A percentile compares a stretch with the other conserved stretches of the same genome.
Evolutionary conservation across 2,329 filamentous ascomycete species (phyloP).

Genomic region (Botryotinia calthae): DNA sequence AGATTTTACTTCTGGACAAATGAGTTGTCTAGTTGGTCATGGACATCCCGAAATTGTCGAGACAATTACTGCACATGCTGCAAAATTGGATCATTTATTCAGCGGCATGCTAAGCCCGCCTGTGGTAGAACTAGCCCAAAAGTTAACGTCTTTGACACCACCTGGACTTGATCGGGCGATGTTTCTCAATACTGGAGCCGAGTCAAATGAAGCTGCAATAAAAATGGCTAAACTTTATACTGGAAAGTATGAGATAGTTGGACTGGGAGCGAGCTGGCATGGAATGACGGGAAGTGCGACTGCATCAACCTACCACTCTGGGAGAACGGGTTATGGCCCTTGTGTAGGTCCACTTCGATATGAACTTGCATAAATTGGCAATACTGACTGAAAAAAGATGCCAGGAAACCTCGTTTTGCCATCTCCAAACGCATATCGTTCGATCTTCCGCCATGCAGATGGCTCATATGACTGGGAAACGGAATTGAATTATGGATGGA

Average conservation of each 20-base stretch:
- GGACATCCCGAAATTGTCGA: constrained; percentile 57
- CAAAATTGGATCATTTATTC: constrained; percentile 56
- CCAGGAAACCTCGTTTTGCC: constrained; percentile 58
- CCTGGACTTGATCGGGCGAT: constrained; percentile 52
- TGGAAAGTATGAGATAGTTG: constrained; percentile 64
- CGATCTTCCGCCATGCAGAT: constrained; percentile 56
- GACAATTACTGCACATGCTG: constrained; percentile 49
- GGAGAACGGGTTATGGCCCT: constrained; percentile 47
- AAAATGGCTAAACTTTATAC: constrained; percentile 63
- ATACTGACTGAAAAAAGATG: constrained; percentile 39
- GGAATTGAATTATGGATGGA: constrained; percentile 62
- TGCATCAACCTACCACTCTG: constrained; percentile 53
- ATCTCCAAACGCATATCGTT: constrained; percentile 59
- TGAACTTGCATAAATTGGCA: background rate
- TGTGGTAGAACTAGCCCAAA: constrained; percentile 53
- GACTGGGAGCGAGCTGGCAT: constrained; percentile 57
- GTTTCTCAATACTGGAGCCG: constrained; percentile 57
- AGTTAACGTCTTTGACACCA: constrained; percentile 50
- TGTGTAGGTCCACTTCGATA: constrained; percentile 25
- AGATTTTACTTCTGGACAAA: constrained; percentile 61
- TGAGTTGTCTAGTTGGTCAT: constrained; percentile 58
- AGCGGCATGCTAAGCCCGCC: constrained; percentile 57
- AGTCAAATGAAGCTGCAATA: constrained; percentile 61
- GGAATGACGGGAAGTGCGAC: constrained; percentile 56
- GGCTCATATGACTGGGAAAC: constrained; percentile 64